Base-by-base conservation (phyloP, 179 eudicot genomes). In the Beta macrorhiza region DNA sequence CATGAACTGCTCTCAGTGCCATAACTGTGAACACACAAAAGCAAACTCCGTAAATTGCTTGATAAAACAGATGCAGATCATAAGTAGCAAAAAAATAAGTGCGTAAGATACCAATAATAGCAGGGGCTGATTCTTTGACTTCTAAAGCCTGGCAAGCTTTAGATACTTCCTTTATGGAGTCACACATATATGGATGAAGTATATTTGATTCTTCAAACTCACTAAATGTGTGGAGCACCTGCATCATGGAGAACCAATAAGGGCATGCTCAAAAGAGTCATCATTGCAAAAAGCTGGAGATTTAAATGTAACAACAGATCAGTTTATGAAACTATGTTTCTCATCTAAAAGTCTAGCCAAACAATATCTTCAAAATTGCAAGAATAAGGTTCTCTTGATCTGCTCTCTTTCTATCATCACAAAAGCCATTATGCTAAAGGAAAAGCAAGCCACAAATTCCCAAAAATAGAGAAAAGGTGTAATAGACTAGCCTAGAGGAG, bases 71-170 rank as follows among this genome's bases (percentile, higher is more conserved):
- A 72, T 69, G 75, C 72, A 82, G 37, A 51, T 78, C 61, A 56
- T 47, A 37, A 17, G 58, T 12, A 45, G 47, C 67, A 68, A 75
- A 7, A 79, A 8, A 78, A 62, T 14, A 62, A 17, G 56, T 52
- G 45, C 19, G 42, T 76, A 32, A 65, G 17, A 69, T 92, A 95
- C 99, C 98, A 81, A 93, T 90, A 71, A 89, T 83, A 20, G 93
- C 83, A 85, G 99, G 99, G 45, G 97, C 97, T 56, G 98, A 90
- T 80, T 95, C 99, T 86, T 93, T 95, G 71, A 82, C 96, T 89
- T 95, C 99, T 85, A 95, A 87, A 82, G 93, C 97, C 88, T 90
- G 93, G 86, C 94, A 88, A 71, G 92, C 98, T 86, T 83, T 92
- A 72, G 96, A 90, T 83, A 96, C 86, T 74, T 96, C 99, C 83